Evolutionary conservation across 2,329 filamentous ascomycete species (phyloP).

Genomic region (Trichophyton mentagrophytes): DNA sequence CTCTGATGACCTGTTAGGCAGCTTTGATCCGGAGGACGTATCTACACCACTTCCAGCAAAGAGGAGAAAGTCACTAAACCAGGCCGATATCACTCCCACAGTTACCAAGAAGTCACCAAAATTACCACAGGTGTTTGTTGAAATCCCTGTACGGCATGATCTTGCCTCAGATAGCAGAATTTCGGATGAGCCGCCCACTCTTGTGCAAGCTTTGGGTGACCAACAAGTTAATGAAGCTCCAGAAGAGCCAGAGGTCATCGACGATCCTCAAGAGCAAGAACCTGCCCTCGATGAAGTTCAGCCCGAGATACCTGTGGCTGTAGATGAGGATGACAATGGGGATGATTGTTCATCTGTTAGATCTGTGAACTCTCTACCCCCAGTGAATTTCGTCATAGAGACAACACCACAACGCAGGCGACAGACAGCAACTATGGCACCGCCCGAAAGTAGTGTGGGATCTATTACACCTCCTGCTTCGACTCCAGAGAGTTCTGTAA

Average conservation of each 20-base stretch:
- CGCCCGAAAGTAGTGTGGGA: neutral
- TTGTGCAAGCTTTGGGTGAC: neutral
- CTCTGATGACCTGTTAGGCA: constrained; percentile 32
- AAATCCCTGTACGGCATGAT: neutral
- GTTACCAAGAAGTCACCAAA: neutral
- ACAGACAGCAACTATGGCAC: neutral
- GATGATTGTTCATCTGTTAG: neutral
- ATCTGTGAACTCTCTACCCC: neutral
- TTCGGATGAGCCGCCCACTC: neutral
- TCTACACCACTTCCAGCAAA: constrained; percentile 32
- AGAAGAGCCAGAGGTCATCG: neutral
- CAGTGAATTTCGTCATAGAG: neutral
- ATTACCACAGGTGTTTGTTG: neutral
- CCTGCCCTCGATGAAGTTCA: neutral
- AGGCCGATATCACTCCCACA: neutral
- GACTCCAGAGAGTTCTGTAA: neutral
- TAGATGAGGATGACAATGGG: constrained; percentile 1
- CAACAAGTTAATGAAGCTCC: neutral
- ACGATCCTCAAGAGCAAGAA: constrained; percentile 9
- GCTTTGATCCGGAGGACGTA: constrained; percentile 33
- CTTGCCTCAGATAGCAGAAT: neutral
- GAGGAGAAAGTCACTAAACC: constrained; percentile 21
- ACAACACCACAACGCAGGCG: neutral
- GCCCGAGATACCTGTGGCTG: neutral
- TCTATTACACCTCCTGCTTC: neutral